A percentile compares a stretch with the other conserved stretches of the same genome.
Conservation (phyloP, 169 alveolate species). For the Toxoplasma gondii region DNA sequence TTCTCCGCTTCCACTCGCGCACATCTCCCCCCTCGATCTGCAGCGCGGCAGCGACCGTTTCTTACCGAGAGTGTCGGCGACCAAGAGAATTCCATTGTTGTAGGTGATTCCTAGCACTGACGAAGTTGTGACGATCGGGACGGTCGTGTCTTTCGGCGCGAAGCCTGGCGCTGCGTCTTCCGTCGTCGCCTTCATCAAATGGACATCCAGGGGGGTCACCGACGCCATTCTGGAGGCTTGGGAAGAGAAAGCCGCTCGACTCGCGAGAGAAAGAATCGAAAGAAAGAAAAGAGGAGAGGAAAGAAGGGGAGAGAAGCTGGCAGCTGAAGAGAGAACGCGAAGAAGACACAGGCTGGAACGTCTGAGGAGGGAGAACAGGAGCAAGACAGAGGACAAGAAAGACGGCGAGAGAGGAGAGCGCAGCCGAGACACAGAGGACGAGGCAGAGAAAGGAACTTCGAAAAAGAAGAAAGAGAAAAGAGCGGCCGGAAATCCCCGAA, state of each 20-base stretch:
- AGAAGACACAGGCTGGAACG: neutral
- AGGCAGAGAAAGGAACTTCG: neutral
- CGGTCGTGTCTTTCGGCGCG: constrained; percentile 29
- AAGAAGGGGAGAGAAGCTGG: neutral
- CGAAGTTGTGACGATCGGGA: constrained; percentile 39
- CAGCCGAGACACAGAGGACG: neutral
- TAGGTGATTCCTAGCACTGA: constrained; percentile 31
- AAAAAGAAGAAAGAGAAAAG: neutral
- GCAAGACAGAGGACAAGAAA: neutral
- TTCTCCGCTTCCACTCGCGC: too few species aligned
- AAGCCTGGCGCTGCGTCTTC: neutral
- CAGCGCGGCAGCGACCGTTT: neutral
- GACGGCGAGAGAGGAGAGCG: neutral
- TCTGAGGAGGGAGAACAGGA: neutral
- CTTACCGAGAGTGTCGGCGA: constrained; percentile 47
- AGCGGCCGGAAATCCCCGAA: too few species aligned
- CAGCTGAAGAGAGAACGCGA: neutral
- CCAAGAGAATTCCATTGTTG: constrained; percentile 47
- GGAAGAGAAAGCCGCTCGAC: neutral
- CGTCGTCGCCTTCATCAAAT: neutral
- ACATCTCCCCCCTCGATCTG: too few species aligned
- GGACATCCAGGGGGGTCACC: neutral
- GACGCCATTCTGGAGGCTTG: neutral
- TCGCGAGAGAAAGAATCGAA: neutral
- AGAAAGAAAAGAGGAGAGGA: neutral